These are phyloP conservation scores for Amylocystis lapponica DNA, from an alignment of 768 basidiomycete genomes.

Conservation along the genomic window DNA sequence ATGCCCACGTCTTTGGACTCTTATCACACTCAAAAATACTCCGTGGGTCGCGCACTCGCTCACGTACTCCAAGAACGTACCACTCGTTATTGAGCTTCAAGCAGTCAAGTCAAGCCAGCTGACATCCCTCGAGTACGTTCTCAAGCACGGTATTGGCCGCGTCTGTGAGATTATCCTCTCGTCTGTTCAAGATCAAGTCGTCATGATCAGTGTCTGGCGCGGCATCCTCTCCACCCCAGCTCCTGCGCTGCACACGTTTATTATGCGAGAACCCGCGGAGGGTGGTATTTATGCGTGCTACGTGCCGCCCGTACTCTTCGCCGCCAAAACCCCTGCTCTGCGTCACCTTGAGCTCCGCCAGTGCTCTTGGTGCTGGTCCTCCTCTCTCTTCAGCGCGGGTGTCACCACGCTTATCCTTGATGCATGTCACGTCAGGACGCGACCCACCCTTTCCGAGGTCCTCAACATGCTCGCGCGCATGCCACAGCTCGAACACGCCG, in stretches of 20 bases:
- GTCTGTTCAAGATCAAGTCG: neutral
- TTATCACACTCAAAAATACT: neutral
- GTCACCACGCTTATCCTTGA: constrained; percentile 6
- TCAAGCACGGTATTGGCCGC: neutral
- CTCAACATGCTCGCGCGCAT: constrained; percentile 4
- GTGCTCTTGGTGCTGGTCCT: constrained; percentile 1
- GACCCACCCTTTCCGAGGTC: neutral
- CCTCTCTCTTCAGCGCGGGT: constrained; percentile 1
- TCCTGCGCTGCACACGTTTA: neutral
- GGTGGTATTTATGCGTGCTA: neutral
- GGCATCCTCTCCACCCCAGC: neutral
- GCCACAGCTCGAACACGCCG: constrained; percentile 3
- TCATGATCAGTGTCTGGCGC: neutral
- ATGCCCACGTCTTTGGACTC: constrained; percentile 1
- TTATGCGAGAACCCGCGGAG: neutral
- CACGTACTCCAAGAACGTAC: constrained; percentile 1
- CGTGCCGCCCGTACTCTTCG: constrained; percentile 3
- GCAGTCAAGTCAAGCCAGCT: neutral
- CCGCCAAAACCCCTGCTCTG: neutral
- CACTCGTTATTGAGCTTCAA: constrained; percentile 2
- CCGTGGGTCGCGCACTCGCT: constrained; percentile 1
- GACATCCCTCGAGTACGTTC: neutral
- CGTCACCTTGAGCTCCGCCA: constrained; percentile 4
- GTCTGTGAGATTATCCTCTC: neutral
- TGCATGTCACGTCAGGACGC: neutral